Percentiles rank a stretch among this genome's conserved stretches.
Conservation (phyloP, 495 filamentous ascomycete species). For the Hyaloscypha hepaticicola region DNA sequence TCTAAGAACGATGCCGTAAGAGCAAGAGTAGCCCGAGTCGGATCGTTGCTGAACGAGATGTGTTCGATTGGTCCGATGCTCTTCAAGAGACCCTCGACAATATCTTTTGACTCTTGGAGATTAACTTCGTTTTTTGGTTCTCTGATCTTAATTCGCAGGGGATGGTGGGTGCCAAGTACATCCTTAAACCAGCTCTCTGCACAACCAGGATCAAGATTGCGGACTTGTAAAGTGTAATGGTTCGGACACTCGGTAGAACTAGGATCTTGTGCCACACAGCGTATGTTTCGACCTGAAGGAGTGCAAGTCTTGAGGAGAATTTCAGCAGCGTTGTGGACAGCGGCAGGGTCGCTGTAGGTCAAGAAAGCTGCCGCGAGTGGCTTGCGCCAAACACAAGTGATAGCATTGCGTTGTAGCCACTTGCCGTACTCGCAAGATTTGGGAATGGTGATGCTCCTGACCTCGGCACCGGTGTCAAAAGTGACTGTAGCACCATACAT, state of each 20-base stretch:
- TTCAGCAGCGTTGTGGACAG: background rate
- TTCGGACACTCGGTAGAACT: background rate
- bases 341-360: background rate
- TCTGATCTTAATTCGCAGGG: background rate
- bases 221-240: background rate
- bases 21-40: background rate
- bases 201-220: constrained; percentile 1
- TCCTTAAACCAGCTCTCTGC: background rate
- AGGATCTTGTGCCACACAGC: background rate
- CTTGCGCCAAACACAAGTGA: background rate
- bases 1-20: background rate
- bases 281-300: background rate
- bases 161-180: background rate
- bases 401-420: background rate
- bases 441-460: background rate
- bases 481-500: background rate
- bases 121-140: background rate
- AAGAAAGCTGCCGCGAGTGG: background rate
- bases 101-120: background rate
- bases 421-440: background rate
- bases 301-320: background rate
- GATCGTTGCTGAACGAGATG: background rate
- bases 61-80: background rate
- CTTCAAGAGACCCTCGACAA: background rate
- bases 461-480: constrained; percentile 3